Conservation (phyloP, 164 flowering plant species). For the Hamamelis virginiana region DNA sequence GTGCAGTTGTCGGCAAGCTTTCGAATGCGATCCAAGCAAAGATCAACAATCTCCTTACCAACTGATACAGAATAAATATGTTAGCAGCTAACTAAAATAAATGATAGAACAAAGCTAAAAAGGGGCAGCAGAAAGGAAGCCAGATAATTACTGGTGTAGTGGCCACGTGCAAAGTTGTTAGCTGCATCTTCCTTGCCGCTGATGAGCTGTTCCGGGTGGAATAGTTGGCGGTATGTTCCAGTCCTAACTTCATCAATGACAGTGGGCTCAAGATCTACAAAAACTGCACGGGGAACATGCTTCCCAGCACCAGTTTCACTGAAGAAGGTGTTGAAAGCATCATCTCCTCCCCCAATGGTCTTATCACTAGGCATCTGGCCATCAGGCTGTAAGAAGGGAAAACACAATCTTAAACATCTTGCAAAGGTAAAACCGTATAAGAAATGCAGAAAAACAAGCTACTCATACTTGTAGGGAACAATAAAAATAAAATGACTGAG, state of each 20-base stretch:
- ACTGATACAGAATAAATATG: slow-evolving; percentile 22
- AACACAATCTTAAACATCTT: too few relatives aligned
- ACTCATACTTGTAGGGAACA: too few relatives aligned
- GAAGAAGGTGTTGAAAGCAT: slow-evolving; percentile 80
- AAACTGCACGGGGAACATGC: slow-evolving; percentile 56
- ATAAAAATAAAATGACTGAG: too few relatives aligned
- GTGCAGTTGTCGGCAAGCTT: slow-evolving; percentile 62
- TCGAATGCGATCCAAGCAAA: slow-evolving; percentile 54
- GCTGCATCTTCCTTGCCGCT: slow-evolving; percentile 67
- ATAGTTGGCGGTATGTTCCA: slow-evolving; percentile 49
- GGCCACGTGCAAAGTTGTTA: slow-evolving; percentile 67
- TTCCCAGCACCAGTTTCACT: slow-evolving; percentile 62
- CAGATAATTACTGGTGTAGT: slow-evolving; percentile 44
- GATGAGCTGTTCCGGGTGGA: slow-evolving; percentile 51
- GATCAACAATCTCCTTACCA: slow-evolving; percentile 57
- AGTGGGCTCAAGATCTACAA: slow-evolving; percentile 65
- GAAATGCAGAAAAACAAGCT: too few relatives aligned
- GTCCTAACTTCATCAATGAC: slow-evolving; percentile 62
- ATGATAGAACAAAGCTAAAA: not conserved
- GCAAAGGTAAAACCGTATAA: too few relatives aligned
- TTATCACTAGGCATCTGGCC: slow-evolving; percentile 85
- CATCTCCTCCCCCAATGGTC: slow-evolving; percentile 77
- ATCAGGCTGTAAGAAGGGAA: slow-evolving; percentile 50
- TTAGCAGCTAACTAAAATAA: not conserved
- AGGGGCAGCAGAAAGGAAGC: not conserved